Base-by-base conservation (phyloP, 495 filamentous ascomycete genomes). In the Penicillium ochrochloron region DNA sequence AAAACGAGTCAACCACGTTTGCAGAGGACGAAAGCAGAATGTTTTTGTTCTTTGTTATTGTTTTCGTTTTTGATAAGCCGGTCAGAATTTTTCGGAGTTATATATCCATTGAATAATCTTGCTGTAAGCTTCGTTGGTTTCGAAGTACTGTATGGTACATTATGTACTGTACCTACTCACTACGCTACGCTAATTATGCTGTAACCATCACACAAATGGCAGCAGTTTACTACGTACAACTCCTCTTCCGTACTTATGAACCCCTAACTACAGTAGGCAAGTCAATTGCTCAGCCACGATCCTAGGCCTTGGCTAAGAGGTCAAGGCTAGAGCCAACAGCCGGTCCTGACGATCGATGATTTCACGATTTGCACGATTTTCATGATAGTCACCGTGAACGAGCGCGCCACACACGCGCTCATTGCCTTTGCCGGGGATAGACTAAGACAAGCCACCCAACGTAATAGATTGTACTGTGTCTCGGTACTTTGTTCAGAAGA, bases 1-100 rank as follows among this genome's bases (percentile, higher is more conserved):
- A 23, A 23, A 56, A 54, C 21, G 41, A 53, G 55, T 35, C 48
- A 64, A 62, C 65, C 62, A 70, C 62, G 65, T 66, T 70, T 63
- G 65, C 68, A 62, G 56, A 57, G 29, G 52, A 39, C 65, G 62
- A 50, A 68, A 68, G 46, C 67, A 60, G 57, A 33, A 33, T 46
- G 31, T 52, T 52, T 48, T 41, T 42, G 41, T 44, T 59, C n/a
- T 48, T 48, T 59, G 15, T 59, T 44, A 21, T 41, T 35, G 15
- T 37, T 42, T 58, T n/a, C 23, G 54, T 34, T 44, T 44, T 21
- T n/a, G 10, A 44, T 44, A 7, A 5, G 42, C 42, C n/a, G n/a
- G 42, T n/a, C 42, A 10, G 14, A 12, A 48, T 56, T 57, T 59
- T 21, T 29, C 51, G 48, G 60, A 39, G 37, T 52, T 27, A 57